Conservation (phyloP, 129 eudicot genomes). For the Arctium minus region DNA sequence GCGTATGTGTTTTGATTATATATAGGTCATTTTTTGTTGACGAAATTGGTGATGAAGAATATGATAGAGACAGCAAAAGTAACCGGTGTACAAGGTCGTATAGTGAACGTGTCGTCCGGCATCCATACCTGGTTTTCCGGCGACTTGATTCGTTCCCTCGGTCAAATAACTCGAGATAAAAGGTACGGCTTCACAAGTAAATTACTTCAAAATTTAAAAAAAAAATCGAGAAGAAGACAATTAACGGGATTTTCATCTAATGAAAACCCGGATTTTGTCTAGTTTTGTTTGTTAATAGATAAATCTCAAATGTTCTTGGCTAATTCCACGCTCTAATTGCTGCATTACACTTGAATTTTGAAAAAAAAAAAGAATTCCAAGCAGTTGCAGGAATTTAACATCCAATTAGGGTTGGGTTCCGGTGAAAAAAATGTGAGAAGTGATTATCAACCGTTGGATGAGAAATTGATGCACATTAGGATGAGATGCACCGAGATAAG, state of each 20-base stretch:
- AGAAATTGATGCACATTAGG: no score
- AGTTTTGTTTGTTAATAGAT: background rate
- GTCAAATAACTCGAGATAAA: conserved; percentile 48
- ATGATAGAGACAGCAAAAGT: conserved; percentile 64
- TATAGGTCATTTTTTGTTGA: conserved; percentile 80
- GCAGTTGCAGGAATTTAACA: background rate
- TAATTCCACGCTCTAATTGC: background rate
- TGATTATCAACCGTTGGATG: no score
- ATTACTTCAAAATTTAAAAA: background rate
- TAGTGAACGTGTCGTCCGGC: conserved; percentile 81
- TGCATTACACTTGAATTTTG: background rate
- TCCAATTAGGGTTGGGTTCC: no score
- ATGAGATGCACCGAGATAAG: no score
- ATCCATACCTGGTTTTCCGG: conserved; percentile 92
- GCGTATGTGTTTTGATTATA: background rate
- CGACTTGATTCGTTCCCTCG: conserved; percentile 56
- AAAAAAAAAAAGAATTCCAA: background rate
- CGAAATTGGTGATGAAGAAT: conserved; percentile 63
- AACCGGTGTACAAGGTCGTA: conserved; percentile 78
- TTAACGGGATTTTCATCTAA: background rate
- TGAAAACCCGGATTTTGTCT: conserved; percentile 9
- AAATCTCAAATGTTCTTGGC: conserved; percentile 7
- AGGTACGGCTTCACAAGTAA: conserved; percentile 30
- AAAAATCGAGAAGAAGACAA: background rate
- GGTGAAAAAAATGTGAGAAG: no score